Evolutionary conservation across 371 early-diverging fungal species (phyloP), one percentile per base, ranked within the genome.

Genomic region (Conidiobolus coronatus): DNA sequence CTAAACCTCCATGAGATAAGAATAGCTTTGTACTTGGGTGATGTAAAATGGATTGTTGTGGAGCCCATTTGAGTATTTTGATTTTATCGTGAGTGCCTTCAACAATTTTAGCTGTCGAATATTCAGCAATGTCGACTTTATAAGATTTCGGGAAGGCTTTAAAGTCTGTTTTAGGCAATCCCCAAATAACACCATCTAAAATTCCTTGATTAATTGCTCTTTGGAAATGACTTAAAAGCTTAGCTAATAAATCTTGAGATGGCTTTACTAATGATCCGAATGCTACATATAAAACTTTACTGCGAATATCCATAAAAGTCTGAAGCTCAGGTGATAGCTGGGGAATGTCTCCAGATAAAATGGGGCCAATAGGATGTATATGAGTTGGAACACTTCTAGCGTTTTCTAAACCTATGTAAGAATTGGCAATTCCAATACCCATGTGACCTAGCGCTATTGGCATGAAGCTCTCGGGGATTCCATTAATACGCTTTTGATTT

Each of bases 1-100:
- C 33, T 23, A 29, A 17, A 5, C 48, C 52, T 12, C 42, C 52
- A 22, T 52, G 47, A 18, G 42, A 33, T 24, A 52, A 36, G 29
- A 48, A 52, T n/a, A 52, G 1, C 24, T 36, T 38, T 3, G 35
- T 35, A 41, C 42, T 47, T 17, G 36, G 13, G 33, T 52, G 52
- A n/a, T 48, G 20, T 8, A 52, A 22, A n/a, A 48, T 36, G 3
- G 40, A 19, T n/a, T 40, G 24, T 42, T 48, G 52, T 3, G 47
- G 52, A 14, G 48, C 35, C 37, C 21, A 46, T 2, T 35, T 34
- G 13, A 33, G n/a, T 17, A 52, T 29, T n/a, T 37, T 17, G 36
- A 52, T 48, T 45, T 46, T 22, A 5, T 29, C 29, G 7, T 45
- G 41, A 35, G 24, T 22, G 14, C 21, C n/a, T 14, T 40, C 42